Base-by-base conservation (phyloP, 164 flowering plant genomes). In the Nymphaea colorata region DNA sequence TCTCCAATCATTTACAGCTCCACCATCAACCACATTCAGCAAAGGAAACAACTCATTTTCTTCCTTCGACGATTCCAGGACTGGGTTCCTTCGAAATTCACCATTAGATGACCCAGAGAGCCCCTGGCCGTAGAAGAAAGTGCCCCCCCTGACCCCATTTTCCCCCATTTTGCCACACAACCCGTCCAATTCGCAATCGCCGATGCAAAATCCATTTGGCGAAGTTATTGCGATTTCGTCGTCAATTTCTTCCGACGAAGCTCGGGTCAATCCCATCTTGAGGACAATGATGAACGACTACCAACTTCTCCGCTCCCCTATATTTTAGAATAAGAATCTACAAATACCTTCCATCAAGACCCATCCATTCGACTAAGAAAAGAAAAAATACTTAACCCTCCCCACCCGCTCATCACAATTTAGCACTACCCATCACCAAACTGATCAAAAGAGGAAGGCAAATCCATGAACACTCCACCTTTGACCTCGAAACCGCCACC, bases 241-340 rank as follows among this genome's bases (percentile, higher is more conserved):
- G 68, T 78, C 65, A 72, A 69, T 62, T 74, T 72, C 79, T 69
- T 70, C 64, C 4, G 84, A 73, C 51, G 85, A 75, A 45, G 80
- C 79, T 73, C 88, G 93, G 42, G 90, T 93, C 84, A 90, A 79
- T 8, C 97, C 94, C 94, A 88, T 88, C 0, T 17, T 61, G 10
- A 2, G 12, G 59, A 55, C 10, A 55, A 25, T 8, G 57, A 51
- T 51, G 57, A 51, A 51, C 3, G 8, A 2, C 36, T 15, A 51
- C 57, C 57, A 51, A 7, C 14, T 51, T 51, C 14, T 15, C 57
- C 14, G 57, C 57, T 8, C 57, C 8, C 57, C 36, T 25, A 25
- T 25, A 25, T 25, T 25, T 25, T 25, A 25, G 36, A 25, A 25
- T 51, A 51, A 10, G 14, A 51, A 8, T 10, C 8, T 51, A 51